Percentiles rank a stretch among this genome's conserved stretches.
Evolutionary conservation across 2,329 filamentous ascomycete genomes (phyloP).

Genomic region (Xylaria polymorpha): DNA sequence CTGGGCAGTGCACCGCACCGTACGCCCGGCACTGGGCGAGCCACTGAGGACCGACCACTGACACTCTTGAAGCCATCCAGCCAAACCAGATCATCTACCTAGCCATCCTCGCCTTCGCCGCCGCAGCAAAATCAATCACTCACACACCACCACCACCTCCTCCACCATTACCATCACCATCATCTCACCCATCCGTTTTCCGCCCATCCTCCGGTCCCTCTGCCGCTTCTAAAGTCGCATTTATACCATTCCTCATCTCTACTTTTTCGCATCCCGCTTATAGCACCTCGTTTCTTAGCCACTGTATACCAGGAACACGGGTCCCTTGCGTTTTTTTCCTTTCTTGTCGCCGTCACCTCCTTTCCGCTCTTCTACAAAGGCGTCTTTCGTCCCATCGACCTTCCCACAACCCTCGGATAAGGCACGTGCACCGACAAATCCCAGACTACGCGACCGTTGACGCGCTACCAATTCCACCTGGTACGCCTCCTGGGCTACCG

Average conservation of each 20-base stretch:
- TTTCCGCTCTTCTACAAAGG: slow-evolving; percentile 35
- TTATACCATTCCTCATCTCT: slow-evolving; percentile 25
- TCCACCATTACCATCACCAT: slow-evolving; percentile 17
- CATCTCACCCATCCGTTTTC: slow-evolving; percentile 26
- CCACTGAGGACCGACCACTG: slow-evolving; percentile 19
- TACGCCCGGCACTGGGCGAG: slow-evolving; percentile 30
- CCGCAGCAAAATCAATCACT: slow-evolving; percentile 45
- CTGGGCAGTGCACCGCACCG: slow-evolving; percentile 35
- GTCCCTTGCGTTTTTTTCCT: slow-evolving; percentile 40
- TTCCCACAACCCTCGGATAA: slow-evolving; percentile 6
- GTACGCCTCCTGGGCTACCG: slow-evolving; percentile 36
- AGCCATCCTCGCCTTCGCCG: slow-evolving; percentile 47
- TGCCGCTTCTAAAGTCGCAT: slow-evolving; percentile 36
- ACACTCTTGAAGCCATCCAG: slow-evolving; percentile 39
- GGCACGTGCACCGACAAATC: slow-evolving; percentile 14
- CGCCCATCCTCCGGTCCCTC: slow-evolving; percentile 22
- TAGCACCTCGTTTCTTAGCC: slow-evolving; percentile 36
- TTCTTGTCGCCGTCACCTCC: slow-evolving; percentile 36
- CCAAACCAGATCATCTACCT: slow-evolving; percentile 43
- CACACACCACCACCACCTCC: slow-evolving; percentile 25
- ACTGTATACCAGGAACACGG: slow-evolving; percentile 38
- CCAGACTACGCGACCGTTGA: slow-evolving; percentile 38
- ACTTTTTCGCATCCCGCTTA: slow-evolving; percentile 35
- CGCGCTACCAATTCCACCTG: slow-evolving; percentile 38
- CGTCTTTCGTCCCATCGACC: slow-evolving; percentile 12